Conservation (phyloP, 768 basidiomycete genomes). For the Tricholoma flavovirens region DNA sequence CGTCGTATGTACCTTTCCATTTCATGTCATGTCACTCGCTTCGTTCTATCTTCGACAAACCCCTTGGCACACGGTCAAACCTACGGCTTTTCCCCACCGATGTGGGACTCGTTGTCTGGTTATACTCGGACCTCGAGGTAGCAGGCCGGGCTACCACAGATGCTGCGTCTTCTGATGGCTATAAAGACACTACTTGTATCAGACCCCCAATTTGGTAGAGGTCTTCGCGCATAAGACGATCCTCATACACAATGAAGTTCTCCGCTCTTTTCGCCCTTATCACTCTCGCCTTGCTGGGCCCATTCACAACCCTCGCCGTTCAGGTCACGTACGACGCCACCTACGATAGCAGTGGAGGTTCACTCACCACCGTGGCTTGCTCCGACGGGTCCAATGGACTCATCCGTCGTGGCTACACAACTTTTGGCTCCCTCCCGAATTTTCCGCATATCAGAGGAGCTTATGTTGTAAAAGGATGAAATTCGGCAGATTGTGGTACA, state of each 20-base stretch:
- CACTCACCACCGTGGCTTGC: constrained; percentile 39
- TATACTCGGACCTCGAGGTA: not conserved
- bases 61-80: not conserved
- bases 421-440: constrained; percentile 44
- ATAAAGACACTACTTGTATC: not conserved
- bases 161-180: not conserved
- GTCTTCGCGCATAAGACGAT: not conserved
- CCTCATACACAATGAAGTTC: constrained; percentile 26
- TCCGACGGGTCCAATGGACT: constrained; percentile 50
- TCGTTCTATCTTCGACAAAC: not conserved
- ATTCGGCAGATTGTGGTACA: constrained; percentile 49
- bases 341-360: constrained; percentile 40
- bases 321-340: constrained; percentile 34
- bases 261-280: constrained; percentile 20
- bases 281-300: constrained; percentile 12
- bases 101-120: not conserved
- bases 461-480: constrained; percentile 42
- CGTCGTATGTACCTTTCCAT: too few relatives aligned
- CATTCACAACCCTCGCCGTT: not conserved
- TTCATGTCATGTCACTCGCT: not conserved
- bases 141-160: not conserved
- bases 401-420: constrained; percentile 37
- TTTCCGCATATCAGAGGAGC: constrained; percentile 60
- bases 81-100: constrained; percentile 2
- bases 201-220: not conserved